A percentile compares a stretch with the other conserved stretches of the same genome.
phyloP scores from a whole-genome alignment of 768 basidiomycete genomes.

The Lentinula edodes region DNA sequence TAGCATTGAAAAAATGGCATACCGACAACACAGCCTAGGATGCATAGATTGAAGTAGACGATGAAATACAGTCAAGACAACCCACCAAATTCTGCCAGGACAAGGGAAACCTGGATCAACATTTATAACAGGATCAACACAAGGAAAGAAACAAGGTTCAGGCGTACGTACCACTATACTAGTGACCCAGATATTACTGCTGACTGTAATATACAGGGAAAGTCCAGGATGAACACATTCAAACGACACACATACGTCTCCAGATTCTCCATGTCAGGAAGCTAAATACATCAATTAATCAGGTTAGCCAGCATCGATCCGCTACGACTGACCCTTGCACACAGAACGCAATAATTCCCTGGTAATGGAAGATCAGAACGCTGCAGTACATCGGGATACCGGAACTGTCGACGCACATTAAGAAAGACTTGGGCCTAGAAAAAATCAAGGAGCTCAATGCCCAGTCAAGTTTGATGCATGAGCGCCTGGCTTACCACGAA shows the following conservation, averaged over 20 bases:
- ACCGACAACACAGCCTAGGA: conserved; percentile 29
- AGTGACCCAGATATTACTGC: conserved; percentile 24
- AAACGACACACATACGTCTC: conserved; percentile 22
- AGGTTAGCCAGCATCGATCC: neutral
- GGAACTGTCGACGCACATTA: conserved; percentile 26
- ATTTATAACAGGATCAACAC: conserved; percentile 20
- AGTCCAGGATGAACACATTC: neutral
- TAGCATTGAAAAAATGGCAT: conserved; percentile 5
- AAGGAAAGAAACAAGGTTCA: conserved; percentile 13
- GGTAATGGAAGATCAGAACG: conserved; percentile 11
- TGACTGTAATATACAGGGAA: conserved; percentile 25
- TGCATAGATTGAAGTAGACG: neutral
- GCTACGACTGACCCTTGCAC: conserved; percentile 41
- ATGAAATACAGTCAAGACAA: neutral
- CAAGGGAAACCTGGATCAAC: conserved; percentile 17
- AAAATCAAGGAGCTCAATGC: no score
- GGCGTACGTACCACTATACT: conserved; percentile 12
- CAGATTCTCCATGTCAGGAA: conserved; percentile 49
- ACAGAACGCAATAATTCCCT: conserved; percentile 45
- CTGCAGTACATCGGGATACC: neutral
- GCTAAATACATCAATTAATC: conserved; percentile 14
- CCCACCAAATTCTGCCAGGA: conserved; percentile 22
- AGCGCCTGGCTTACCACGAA: conserved; percentile 24
- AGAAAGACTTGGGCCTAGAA: conserved; percentile 40
- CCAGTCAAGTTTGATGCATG: neutral